Conservation (phyloP, 768 basidiomycete genomes). For the Hebeloma cylindrosporum region DNA sequence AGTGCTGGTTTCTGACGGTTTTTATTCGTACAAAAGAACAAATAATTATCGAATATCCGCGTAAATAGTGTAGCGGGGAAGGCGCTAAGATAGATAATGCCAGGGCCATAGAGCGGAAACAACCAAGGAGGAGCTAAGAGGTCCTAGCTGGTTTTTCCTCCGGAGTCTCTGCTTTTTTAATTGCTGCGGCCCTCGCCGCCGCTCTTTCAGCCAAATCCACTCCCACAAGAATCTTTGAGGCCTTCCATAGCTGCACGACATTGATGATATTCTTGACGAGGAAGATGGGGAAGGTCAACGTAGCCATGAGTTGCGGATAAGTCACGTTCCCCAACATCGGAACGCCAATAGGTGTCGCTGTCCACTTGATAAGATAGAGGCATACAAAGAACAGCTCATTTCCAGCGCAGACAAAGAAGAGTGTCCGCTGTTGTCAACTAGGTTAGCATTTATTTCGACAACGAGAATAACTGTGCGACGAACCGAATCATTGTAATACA, state of each 20-base stretch:
- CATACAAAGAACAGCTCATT: slow-evolving; percentile 97
- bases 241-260: slow-evolving; percentile 97
- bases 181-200: slow-evolving; percentile 49
- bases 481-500: slow-evolving; percentile 93
- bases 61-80: too few species aligned
- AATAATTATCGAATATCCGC: too few species aligned
- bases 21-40: too few species aligned
- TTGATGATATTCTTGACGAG: slow-evolving; percentile 89
- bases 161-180: slow-evolving; percentile 21
- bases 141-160: slow-evolving; percentile 9
- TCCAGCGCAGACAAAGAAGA: slow-evolving; percentile 91
- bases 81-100: too few species aligned
- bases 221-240: slow-evolving; percentile 90
- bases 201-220: slow-evolving; percentile 88
- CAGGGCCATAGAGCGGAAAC: background rate
- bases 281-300: slow-evolving; percentile 65
- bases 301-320: slow-evolving; percentile 75
- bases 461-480: slow-evolving; percentile 31
- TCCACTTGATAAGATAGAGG: slow-evolving; percentile 91
- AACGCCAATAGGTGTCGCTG: slow-evolving; percentile 64
- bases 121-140: slow-evolving; percentile 4
- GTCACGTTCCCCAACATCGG: slow-evolving; percentile 45
- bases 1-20: too few species aligned
- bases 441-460: background rate
- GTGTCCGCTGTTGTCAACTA: slow-evolving; percentile 54